Percentiles rank a stretch among this genome's conserved stretches.
Conservation (phyloP, 2,329 filamentous ascomycete genomes). For the Podosphaera fusca region DNA sequence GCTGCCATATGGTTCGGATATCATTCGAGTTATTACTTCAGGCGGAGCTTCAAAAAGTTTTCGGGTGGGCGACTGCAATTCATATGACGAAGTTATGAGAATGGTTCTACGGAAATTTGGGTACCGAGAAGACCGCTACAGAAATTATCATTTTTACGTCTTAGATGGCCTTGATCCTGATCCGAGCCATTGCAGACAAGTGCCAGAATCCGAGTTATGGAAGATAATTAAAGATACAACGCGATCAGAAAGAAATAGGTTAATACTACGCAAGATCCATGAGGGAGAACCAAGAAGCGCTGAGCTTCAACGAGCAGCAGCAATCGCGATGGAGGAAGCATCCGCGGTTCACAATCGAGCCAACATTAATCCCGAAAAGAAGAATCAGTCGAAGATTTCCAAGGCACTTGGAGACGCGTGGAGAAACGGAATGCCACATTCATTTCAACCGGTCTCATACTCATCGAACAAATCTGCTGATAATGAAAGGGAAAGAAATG, state of each 20-base stretch:
- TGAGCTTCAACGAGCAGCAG: slow-evolving; percentile 68
- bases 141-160: slow-evolving; percentile 94
- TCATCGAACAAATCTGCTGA: slow-evolving; percentile 19
- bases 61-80: slow-evolving; percentile 77
- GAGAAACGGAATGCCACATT: slow-evolving; percentile 58
- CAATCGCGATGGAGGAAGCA: slow-evolving; percentile 72
- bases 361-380: slow-evolving; percentile 34
- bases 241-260: slow-evolving; percentile 64
- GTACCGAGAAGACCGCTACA: slow-evolving; percentile 70
- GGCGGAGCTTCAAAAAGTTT: slow-evolving; percentile 82
- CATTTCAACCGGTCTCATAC: slow-evolving; percentile 59
- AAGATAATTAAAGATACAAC: slow-evolving; percentile 72
- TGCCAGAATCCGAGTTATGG: slow-evolving; percentile 74
- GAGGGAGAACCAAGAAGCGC: slow-evolving; percentile 70
- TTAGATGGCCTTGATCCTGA: slow-evolving; percentile 68
- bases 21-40: slow-evolving; percentile 84
- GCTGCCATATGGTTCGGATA: slow-evolving; percentile 62
- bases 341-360: slow-evolving; percentile 46
- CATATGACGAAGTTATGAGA: slow-evolving; percentile 77
- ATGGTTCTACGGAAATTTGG: slow-evolving; percentile 74
- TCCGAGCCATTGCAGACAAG: slow-evolving; percentile 53
- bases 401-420: slow-evolving; percentile 75
- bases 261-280: slow-evolving; percentile 84
- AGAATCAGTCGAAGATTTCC: slow-evolving; percentile 70
- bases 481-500: slow-evolving; percentile 41